Conservation (phyloP, 208 protist species). For the Leishmania turanica region DNA sequence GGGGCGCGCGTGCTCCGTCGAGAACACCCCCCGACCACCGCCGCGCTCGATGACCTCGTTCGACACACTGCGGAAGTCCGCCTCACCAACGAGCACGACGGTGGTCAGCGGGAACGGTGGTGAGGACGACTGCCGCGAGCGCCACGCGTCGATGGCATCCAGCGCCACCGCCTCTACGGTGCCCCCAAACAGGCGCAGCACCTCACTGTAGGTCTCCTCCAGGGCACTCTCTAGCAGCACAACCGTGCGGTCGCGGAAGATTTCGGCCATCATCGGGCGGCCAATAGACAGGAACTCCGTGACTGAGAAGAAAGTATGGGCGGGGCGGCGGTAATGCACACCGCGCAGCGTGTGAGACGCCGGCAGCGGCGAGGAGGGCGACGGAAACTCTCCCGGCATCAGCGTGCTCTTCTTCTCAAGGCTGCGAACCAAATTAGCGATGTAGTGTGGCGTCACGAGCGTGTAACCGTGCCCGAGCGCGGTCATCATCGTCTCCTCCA, state of each 20-base stretch:
- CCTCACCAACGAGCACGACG: constrained; percentile 34
- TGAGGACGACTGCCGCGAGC: constrained; percentile 10
- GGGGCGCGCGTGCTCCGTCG: constrained; percentile 4
- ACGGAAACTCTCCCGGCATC: constrained; percentile 46
- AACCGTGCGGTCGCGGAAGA: constrained; percentile 50
- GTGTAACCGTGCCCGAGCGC: constrained; percentile 67
- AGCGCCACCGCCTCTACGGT: constrained; percentile 24
- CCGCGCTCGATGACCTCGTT: constrained; percentile 35
- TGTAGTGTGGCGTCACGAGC: constrained; percentile 64
- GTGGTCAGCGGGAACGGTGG: constrained; percentile 20
- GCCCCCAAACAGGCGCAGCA: constrained; percentile 47
- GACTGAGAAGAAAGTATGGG: constrained; percentile 55
- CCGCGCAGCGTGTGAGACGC: constrained; percentile 41
- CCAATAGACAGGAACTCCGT: constrained; percentile 58
- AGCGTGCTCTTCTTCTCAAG: constrained; percentile 37
- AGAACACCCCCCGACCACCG: constrained; percentile 13
- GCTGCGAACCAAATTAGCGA: constrained; percentile 30
- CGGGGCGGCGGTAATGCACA: constrained; percentile 56
- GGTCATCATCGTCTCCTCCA: constrained; percentile 60
- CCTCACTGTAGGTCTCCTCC: constrained; percentile 22
- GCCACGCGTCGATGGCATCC: constrained; percentile 19
- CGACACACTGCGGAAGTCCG: constrained; percentile 34
- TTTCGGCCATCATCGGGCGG: constrained; percentile 28
- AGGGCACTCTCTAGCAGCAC: constrained; percentile 40
- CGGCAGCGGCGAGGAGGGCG: constrained; percentile 40